These are phyloP conservation scores for Irpex sp. DNA, from an alignment of 1,284 basidiomycete species.

Conservation along the genomic window DNA sequence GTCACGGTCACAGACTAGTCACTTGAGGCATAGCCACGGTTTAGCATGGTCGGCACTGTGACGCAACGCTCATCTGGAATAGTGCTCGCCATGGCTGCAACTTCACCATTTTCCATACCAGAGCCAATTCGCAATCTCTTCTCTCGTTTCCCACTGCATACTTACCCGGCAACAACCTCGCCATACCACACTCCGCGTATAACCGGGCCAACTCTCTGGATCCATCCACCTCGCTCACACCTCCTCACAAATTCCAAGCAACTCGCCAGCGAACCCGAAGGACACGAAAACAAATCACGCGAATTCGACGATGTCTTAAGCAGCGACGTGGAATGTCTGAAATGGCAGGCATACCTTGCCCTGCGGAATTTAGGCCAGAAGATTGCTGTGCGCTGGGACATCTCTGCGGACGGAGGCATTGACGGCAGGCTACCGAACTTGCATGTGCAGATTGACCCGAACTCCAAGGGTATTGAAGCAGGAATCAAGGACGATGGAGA, in stretches of 20 bases:
- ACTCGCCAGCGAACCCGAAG: neutral
- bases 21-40: no score
- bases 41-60: no score
- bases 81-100: neutral
- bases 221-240: conserved; percentile 40
- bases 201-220: conserved; percentile 55
- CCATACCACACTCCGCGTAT: conserved; percentile 39
- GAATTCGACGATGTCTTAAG: conserved; percentile 42
- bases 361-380: conserved; percentile 34
- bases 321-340: conserved; percentile 74
- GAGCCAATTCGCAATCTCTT: conserved; percentile 43
- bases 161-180: conserved; percentile 42
- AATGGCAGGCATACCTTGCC: conserved; percentile 80
- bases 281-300: neutral
- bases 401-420: conserved; percentile 59
- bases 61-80: neutral
- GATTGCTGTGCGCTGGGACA: conserved; percentile 58
- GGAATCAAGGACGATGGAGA: conserved; percentile 29
- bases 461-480: neutral
- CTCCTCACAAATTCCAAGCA: neutral
- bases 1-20: no score
- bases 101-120: conserved; percentile 20
- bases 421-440: conserved; percentile 63
- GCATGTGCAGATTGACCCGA: conserved; percentile 32
- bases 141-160: conserved; percentile 50